Conservation (phyloP, 805 yeast species). For the Suhomyces faveliae region DNA sequence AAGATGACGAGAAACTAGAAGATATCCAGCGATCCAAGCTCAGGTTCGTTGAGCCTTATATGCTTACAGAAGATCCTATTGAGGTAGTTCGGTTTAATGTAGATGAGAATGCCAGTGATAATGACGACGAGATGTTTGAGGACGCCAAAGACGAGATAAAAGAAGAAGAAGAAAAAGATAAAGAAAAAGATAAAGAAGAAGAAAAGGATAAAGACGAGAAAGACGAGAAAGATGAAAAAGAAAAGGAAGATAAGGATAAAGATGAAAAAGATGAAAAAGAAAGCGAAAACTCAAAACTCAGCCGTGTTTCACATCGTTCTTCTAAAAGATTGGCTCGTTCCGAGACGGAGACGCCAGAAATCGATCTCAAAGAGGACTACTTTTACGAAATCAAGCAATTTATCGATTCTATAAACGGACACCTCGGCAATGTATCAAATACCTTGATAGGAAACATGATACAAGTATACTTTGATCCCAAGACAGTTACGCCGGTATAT, state of each 20-base stretch:
- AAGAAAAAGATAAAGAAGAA: conserved; percentile 11
- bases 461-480: conserved; percentile 12
- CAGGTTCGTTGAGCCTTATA: conserved; percentile 51
- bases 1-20: conserved; percentile 35
- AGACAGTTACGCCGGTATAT: conserved; percentile 1
- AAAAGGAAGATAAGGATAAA: conserved; percentile 12
- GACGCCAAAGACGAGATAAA: conserved; percentile 5
- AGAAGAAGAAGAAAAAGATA: conserved; percentile 2
- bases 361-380: conserved; percentile 21
- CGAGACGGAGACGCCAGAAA: conserved; percentile 22
- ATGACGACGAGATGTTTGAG: neutral
- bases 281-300: neutral
- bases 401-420: conserved; percentile 20
- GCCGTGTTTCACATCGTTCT: conserved; percentile 8
- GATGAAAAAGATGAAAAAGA: neutral
- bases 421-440: conserved; percentile 5
- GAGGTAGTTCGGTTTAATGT: conserved; percentile 41
- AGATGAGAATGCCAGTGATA: neutral
- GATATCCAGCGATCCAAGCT: conserved; percentile 39
- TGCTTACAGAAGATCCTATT: conserved; percentile 47
- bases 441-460: conserved; percentile 1
- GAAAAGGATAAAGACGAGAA: conserved; percentile 5
- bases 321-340: conserved; percentile 32
- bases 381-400: conserved; percentile 29
- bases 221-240: conserved; percentile 4